Percentiles rank a stretch among this genome's conserved stretches.
Evolutionary conservation across 2,329 filamentous ascomycete genomes (phyloP).

Genomic region (Epichloe uncinata): DNA sequence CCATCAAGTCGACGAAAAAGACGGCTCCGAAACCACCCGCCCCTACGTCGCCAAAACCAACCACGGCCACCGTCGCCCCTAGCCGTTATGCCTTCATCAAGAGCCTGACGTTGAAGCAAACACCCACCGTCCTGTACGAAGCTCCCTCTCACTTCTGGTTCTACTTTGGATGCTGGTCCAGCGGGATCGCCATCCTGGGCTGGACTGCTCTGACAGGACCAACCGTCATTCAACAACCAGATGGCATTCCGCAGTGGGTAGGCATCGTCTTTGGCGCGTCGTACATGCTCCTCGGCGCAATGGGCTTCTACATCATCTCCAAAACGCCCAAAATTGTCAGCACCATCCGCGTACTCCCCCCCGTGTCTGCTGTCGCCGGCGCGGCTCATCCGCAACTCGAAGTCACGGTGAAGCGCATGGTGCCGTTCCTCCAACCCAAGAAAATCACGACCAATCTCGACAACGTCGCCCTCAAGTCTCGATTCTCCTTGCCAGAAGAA

Average conservation of each 20-base stretch:
- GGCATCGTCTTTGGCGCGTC: conserved; percentile 42
- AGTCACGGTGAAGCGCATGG: conserved; percentile 34
- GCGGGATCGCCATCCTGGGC: conserved; percentile 29
- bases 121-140: conserved; percentile 49
- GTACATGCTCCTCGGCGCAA: conserved; percentile 43
- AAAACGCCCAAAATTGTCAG: conserved; percentile 45
- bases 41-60: conserved; percentile 4
- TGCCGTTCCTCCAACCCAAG: conserved; percentile 34
- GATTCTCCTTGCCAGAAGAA: conserved; percentile 25
- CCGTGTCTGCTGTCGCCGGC: conserved; percentile 14
- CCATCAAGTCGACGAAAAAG: conserved; percentile 9
- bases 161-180: conserved; percentile 44
- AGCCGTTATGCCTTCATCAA: conserved; percentile 35
- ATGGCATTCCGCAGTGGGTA: conserved; percentile 42
- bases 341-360: conserved; percentile 44
- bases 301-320: conserved; percentile 47
- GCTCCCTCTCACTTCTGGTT: conserved; percentile 51
- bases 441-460: conserved; percentile 24
- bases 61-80: conserved; percentile 9
- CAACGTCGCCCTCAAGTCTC: conserved; percentile 21
- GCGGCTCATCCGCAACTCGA: conserved; percentile 32
- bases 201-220: conserved; percentile 24
- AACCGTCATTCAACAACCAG: conserved; percentile 23
- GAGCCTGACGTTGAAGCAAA: conserved; percentile 40
- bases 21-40: conserved; percentile 5